Evolutionary conservation across 1,284 basidiomycete species (phyloP), one percentile per base, ranked within the genome.

Genomic region (Puccinia polysora): DNA sequence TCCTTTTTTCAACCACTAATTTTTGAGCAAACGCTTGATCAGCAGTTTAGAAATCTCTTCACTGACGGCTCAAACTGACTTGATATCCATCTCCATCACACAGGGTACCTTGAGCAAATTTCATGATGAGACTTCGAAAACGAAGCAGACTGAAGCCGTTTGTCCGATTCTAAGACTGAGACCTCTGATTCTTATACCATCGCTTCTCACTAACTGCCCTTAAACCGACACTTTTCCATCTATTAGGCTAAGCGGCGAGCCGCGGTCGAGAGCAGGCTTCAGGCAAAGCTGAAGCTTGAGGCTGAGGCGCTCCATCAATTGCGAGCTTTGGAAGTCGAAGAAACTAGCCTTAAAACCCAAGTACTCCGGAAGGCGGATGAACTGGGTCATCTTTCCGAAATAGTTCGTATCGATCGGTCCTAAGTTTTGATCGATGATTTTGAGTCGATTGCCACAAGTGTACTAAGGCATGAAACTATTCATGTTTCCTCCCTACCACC

Each of bases 31-130:
- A 52, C 30, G 18, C 49, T 4, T 23, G 32, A 12, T 34, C 12
- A 12, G n/a, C 1, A 30, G 43, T 2, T 50, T 47, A 18, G 2
- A 30, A 43, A 8, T 1, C 38, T 38, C 38, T 71, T 30, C 30
- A 30, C 45, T 53, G 6, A 55, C n/a, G n/a, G n/a, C n/a, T n/a
- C 34, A 28, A 15, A 28, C 25, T 60, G 15, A 20, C 47, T 23
- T n/a, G n/a, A 28, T 30, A 55, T 4, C 32, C n/a, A 40, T 12
- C 18, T 40, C 18, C 23, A 25, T 47, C 34, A 23, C n/a, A 43
- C 40, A 71, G 69, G 69, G 69, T 2, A 71, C 69, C n/a, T 20
- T 71, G 15, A 71, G 59, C 25, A 71, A 71, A 47, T 71, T 71
- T 34, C 58, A 71, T 20, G 59, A 71, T 20, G 69, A 71, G 40